Conservation (phyloP, 768 basidiomycete genomes). For the Mycena venus region DNA sequence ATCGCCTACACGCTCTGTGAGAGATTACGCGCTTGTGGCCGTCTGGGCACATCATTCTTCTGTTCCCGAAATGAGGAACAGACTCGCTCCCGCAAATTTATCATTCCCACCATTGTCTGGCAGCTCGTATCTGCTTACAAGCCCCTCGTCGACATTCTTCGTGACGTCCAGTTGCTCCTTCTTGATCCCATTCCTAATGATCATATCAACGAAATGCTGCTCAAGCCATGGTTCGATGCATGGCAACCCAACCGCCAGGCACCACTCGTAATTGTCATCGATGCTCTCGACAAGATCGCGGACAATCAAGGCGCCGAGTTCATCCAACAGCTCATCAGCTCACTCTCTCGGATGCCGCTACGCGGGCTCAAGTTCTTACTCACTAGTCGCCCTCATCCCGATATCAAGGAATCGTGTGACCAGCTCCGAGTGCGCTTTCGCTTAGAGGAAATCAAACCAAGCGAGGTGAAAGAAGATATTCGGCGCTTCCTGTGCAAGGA, state of each 20-base stretch:
- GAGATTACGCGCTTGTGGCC: not conserved
- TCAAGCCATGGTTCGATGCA: constrained; percentile 1
- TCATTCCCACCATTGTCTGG: constrained; percentile 12
- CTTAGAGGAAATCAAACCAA: not conserved
- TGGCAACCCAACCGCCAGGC: constrained; percentile 15
- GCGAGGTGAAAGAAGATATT: not conserved
- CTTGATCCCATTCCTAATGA: not conserved
- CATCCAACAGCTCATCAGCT: not conserved
- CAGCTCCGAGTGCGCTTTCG: not conserved
- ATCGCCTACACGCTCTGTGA: constrained; percentile 28
- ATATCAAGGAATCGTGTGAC: not conserved
- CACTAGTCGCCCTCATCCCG: constrained; percentile 14
- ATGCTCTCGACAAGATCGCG: constrained; percentile 1
- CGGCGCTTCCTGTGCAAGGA: not conserved
- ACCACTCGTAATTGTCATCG: constrained; percentile 6
- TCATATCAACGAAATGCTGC: not conserved
- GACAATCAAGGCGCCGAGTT: constrained; percentile 26
- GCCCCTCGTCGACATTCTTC: not conserved
- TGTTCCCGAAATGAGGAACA: constrained; percentile 14
- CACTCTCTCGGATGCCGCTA: not conserved
- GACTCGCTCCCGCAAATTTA: not conserved
- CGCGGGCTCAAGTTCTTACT: constrained; percentile 5
- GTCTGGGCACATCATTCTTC: constrained; percentile 9
- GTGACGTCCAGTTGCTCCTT: not conserved
- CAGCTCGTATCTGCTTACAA: not conserved